Evolutionary conservation across 2,329 filamentous ascomycete species (phyloP), one percentile per base, ranked within the genome.

Genomic region (Cordyceps fumosorosea): DNA sequence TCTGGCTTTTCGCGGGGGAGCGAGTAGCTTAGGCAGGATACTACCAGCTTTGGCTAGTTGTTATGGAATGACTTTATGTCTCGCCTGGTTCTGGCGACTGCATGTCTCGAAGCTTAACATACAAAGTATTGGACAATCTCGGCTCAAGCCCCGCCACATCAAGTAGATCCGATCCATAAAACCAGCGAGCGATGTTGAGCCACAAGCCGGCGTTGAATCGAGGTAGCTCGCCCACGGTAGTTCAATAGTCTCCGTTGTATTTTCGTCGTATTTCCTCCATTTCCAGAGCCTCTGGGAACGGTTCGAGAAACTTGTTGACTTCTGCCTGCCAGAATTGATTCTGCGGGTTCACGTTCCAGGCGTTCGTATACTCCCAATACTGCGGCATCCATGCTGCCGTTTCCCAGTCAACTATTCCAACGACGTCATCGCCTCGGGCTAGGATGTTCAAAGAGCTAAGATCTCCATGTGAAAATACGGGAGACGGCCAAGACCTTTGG

Each of bases 381-480:
- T 66, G 62, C 0, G 69, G 69, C 26, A 65, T 64, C 63, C 65
- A 70, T 20, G 64, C 70, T 2, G 66, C 58, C 3, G 62, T 68
- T 62, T 71, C 68, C 69, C 68, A 70, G 44, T 70, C 67, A 1
- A 71, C 45, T 37, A 73, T 69, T 0, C 68, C 69, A 5, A 69
- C 66, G 6, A 74, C 57, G 24, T 69, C 50, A 18, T 72, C 70
- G 8, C 66, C 68, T 0, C 62, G 60, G 0, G 71, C 65, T 1
- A 74, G 20, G 6, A 74, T 62, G 29, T 74, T 75, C 0, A 69
- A 34, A 55, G 66, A 67, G 26, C 68, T 71, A 0, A 75, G 60
- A 34, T 74, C 70, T 3, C 70, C 69, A 24, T 84, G 80, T 1
- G 79, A 80, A 62, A 83, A 79, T 0, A 77, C 50, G 1, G 50